Base-by-base conservation (phyloP, 352 stramenopile species). In the Peronospora tabacina region DNA sequence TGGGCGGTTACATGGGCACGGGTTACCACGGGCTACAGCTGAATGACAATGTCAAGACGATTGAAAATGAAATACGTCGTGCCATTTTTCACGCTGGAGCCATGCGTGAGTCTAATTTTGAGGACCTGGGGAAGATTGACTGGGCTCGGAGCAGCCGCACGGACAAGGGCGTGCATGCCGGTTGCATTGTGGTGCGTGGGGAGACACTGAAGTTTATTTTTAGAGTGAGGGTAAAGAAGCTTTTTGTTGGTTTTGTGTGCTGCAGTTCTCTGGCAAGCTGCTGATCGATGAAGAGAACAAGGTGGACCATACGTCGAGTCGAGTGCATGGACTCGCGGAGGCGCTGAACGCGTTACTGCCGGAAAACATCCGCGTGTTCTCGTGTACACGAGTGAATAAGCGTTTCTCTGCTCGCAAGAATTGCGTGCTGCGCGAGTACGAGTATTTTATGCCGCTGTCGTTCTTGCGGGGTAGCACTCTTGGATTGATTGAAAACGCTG, bases 141-240 rank as follows among this genome's bases (percentile, higher is more conserved):
- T 96, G 87, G 87, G 75, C 85, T 10, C 64, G 85, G 20, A 94
- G 82, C 68, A 93, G 80, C 33, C 81, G 88, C 17, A 97, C 88
- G 17, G 88, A 97, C 66, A 97, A 97, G 50, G 87, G 88, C 22
- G 88, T 96, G 33, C 88, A 97, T 52, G 88, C 88, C 5, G 66
- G 81, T 19, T 88, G 77, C 66, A 95, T 94, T 50, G 85, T 96
- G 55, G 81, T 92, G 49, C 59, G 75, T 83, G 17, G 29, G 28
- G 10, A 34, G 24, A 28, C 20, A 19, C 9, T 43, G 17, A 22
- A 28, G 37, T 49, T 9, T 33, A 15, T 2, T 15, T 32, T 1
- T 32, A 12, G 28, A 19, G 4, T 10, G 8, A 19, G 10, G 29
- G 3, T 42, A 42, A 13, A 26, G 13, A 24, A 8, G 12, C 33